These are phyloP conservation scores for Salix exigua DNA, from an alignment of 345 rosid species.

Conservation along the genomic window DNA sequence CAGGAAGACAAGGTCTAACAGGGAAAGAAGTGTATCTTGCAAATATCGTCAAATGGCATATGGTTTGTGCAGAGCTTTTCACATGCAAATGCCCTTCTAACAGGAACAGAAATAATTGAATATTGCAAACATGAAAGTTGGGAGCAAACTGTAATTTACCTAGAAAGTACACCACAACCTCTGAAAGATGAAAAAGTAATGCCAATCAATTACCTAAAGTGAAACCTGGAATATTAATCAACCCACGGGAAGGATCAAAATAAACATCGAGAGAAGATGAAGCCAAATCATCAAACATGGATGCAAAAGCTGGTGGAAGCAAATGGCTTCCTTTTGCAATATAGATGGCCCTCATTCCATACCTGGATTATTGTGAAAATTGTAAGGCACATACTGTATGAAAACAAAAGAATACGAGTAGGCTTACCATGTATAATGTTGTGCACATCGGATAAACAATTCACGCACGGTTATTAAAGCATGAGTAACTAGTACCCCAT, in stretches of 20 bases:
- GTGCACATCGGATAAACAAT: conserved; percentile 64
- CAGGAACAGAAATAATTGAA: neutral
- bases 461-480: conserved; percentile 84
- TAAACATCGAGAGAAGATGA: conserved; percentile 92
- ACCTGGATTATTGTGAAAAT: conserved; percentile 46
- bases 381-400: conserved; percentile 3
- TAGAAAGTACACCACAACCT: neutral
- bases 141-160: neutral
- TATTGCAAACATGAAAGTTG: neutral
- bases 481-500: conserved; percentile 87
- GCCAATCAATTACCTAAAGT: conserved; percentile 52
- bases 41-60: too few relatives aligned
- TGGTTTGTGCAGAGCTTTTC: neutral
- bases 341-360: conserved; percentile 85
- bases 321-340: conserved; percentile 89
- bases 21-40: neutral
- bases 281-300: conserved; percentile 84
- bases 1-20: neutral
- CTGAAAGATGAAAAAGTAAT: neutral
- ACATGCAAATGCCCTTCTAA: neutral
- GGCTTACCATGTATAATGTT: conserved; percentile 87
- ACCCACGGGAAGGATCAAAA: conserved; percentile 83
- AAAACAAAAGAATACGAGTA: conserved; percentile 15
- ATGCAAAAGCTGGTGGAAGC: conserved; percentile 81
- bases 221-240: conserved; percentile 73